These are phyloP conservation scores for Gelatoporia subvermispora DNA, from an alignment of 768 basidiomycete genomes.

Conservation along the genomic window DNA sequence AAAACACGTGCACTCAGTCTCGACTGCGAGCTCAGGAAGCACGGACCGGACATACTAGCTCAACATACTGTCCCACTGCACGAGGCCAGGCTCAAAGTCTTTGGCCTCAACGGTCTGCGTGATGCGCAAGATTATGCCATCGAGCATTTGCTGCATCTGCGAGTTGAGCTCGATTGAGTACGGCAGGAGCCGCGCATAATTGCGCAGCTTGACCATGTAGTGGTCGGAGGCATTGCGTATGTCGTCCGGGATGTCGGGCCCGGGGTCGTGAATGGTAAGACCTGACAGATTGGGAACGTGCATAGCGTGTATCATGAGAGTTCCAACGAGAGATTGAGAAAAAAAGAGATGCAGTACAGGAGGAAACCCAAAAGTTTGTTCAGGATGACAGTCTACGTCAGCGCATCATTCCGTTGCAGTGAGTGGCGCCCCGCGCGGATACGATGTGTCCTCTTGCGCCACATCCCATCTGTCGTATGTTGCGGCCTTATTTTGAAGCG, in stretches of 20 bases:
- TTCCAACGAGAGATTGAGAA: too few species aligned
- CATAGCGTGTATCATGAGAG: constrained; percentile 27
- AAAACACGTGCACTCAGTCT: constrained; percentile 13
- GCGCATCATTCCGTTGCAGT: too few species aligned
- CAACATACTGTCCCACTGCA: constrained; percentile 78
- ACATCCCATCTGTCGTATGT: too few species aligned
- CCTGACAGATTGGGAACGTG: constrained; percentile 44
- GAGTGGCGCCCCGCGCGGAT: too few species aligned
- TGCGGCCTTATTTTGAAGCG: too few species aligned
- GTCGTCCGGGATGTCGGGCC: constrained; percentile 29
- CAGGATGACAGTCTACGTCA: too few species aligned
- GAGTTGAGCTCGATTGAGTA: constrained; percentile 73
- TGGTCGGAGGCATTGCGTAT: constrained; percentile 34
- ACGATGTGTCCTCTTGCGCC: too few species aligned
- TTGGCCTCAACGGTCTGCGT: constrained; percentile 72
- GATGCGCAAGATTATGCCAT: constrained; percentile 64
- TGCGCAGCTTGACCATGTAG: constrained; percentile 54
- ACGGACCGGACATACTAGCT: constrained; percentile 49
- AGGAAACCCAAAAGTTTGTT: too few species aligned
- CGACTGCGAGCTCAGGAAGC: constrained; percentile 3
- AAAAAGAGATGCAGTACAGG: too few species aligned
- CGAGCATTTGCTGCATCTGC: constrained; percentile 73
- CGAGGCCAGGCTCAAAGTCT: constrained; percentile 77
- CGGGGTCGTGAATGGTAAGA: constrained; percentile 38
- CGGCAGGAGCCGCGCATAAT: constrained; percentile 62